A percentile compares a stretch with the other conserved stretches of the same genome.
These are phyloP conservation scores for Clathrospora elynae DNA, from an alignment of 2,329 filamentous ascomycete species.

Conservation along the genomic window DNA sequence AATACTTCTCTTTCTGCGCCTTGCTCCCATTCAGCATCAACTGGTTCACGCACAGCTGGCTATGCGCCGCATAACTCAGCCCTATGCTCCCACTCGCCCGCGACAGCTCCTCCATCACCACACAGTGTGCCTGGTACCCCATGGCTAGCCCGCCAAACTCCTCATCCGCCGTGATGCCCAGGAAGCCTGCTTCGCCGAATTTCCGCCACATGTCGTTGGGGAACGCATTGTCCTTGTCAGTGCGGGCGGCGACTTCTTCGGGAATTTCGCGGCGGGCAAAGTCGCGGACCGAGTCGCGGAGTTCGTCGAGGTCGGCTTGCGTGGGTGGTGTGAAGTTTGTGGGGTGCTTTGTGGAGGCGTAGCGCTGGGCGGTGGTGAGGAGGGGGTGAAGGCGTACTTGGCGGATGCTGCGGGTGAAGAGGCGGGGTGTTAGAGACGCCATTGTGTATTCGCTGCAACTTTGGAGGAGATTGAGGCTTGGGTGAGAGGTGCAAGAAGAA, in stretches of 20 bases:
- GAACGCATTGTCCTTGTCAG: constrained; percentile 88
- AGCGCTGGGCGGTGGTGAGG: constrained; percentile 33
- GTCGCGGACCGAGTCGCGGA: constrained; percentile 83
- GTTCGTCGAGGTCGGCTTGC: constrained; percentile 74
- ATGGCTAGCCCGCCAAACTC: constrained; percentile 86
- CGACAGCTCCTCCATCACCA: constrained; percentile 94
- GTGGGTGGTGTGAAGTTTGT: constrained; percentile 71
- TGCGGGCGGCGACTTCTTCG: constrained; percentile 77
- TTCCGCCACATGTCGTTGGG: constrained; percentile 92
- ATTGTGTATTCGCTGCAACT: constrained; percentile 30
- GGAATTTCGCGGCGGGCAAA: constrained; percentile 87
- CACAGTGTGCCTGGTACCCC: constrained; percentile 95
- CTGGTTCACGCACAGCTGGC: constrained; percentile 95
- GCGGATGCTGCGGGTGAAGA: constrained; percentile 49
- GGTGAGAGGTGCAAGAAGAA: background rate
- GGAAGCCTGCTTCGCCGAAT: constrained; percentile 84
- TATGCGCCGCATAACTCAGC: constrained; percentile 93
- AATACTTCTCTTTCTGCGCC: constrained; percentile 78
- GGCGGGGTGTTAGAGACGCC: constrained; percentile 40
- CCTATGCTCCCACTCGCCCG: constrained; percentile 84
- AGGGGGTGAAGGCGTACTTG: constrained; percentile 33
- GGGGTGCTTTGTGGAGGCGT: constrained; percentile 72
- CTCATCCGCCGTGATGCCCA: constrained; percentile 93
- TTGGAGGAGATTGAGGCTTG: background rate
- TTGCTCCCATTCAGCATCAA: constrained; percentile 83